phyloP scores from a whole-genome alignment of 345 rosid genomes.

The Physaria fendleri region DNA sequence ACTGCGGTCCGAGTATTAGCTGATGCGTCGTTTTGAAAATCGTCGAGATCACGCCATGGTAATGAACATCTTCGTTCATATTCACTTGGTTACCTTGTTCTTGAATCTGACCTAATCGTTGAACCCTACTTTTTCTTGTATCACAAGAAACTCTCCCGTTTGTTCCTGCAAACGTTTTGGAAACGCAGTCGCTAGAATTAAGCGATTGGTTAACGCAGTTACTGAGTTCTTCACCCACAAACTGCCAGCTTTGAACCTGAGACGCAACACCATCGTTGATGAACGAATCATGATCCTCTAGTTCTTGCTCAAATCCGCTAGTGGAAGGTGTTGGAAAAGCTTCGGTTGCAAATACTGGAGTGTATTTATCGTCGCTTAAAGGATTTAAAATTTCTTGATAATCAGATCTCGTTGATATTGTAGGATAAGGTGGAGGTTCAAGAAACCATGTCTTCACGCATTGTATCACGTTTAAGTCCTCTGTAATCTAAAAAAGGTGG shows the following conservation, averaged over 20 bases:
- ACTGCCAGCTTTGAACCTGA: constrained; percentile 62
- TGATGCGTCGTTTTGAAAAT: constrained; percentile 59
- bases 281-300: constrained; percentile 43
- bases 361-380: constrained; percentile 27
- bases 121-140: constrained; percentile 31
- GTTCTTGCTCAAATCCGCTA: constrained; percentile 34
- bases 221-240: constrained; percentile 63
- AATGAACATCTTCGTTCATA: constrained; percentile 47
- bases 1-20: constrained; percentile 43
- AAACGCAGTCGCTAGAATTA: constrained; percentile 65
- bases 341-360: constrained; percentile 38
- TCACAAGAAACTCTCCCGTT: constrained; percentile 28
- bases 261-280: constrained; percentile 53
- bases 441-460: constrained; percentile 48
- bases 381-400: constrained; percentile 30
- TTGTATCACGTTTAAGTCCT: constrained; percentile 62
- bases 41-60: constrained; percentile 55
- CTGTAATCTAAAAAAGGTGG: constrained; percentile 68
- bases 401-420: constrained; percentile 30
- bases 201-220: constrained; percentile 51
- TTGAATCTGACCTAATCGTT: constrained; percentile 22
- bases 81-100: constrained; percentile 39
- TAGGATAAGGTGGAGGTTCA: constrained; percentile 41
- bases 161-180: constrained; percentile 56
- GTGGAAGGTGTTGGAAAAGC: constrained; percentile 41